Percentiles rank a stretch among this genome's conserved stretches.
These are phyloP conservation scores for Nitzschia putrida DNA, from an alignment of 108 stramenopile genomes.

Conservation along the genomic window DNA sequence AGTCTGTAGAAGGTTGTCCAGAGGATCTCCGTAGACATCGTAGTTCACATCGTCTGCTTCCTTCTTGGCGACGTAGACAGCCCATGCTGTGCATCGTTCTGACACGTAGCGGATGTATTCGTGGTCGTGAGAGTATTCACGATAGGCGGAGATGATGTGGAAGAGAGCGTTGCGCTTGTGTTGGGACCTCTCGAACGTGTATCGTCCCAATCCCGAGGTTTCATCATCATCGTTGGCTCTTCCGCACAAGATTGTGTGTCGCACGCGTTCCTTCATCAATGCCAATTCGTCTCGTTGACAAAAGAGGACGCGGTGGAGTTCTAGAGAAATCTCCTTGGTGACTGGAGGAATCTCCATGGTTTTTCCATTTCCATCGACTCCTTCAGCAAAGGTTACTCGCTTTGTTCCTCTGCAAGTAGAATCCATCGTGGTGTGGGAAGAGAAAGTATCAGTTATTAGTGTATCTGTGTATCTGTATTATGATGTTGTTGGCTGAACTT, in stretches of 20 bases:
- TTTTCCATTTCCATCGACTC: too few relatives aligned
- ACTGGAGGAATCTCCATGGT: background rate
- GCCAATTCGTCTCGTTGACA: conserved; percentile 22
- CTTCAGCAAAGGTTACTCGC: too few relatives aligned
- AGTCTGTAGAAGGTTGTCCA: conserved; percentile 10
- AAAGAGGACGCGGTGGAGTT: conserved; percentile 4
- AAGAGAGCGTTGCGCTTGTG: conserved; percentile 27
- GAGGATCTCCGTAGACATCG: conserved; percentile 30
- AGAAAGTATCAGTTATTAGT: too few relatives aligned
- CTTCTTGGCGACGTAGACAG: conserved; percentile 16
- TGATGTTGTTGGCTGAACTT: too few relatives aligned
- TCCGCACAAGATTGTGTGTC: background rate
- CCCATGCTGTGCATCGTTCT: conserved; percentile 31
- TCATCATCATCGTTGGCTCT: background rate
- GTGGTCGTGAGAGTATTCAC: background rate
- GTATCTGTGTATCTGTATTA: too few relatives aligned
- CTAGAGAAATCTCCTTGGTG: conserved; percentile 21
- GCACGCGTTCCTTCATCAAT: conserved; percentile 9
- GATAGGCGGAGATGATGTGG: conserved; percentile 16
- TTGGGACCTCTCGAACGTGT: conserved; percentile 17
- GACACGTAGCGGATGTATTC: conserved; percentile 23
- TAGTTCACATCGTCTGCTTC: conserved; percentile 27
- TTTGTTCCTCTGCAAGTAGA: too few relatives aligned
- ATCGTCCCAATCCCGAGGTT: conserved; percentile 19
- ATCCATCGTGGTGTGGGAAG: too few relatives aligned